A percentile compares a stretch with the other conserved stretches of the same genome.
Evolutionary conservation across 129 eudicot genomes (phyloP).

Genomic region (Erigeron canadensis): DNA sequence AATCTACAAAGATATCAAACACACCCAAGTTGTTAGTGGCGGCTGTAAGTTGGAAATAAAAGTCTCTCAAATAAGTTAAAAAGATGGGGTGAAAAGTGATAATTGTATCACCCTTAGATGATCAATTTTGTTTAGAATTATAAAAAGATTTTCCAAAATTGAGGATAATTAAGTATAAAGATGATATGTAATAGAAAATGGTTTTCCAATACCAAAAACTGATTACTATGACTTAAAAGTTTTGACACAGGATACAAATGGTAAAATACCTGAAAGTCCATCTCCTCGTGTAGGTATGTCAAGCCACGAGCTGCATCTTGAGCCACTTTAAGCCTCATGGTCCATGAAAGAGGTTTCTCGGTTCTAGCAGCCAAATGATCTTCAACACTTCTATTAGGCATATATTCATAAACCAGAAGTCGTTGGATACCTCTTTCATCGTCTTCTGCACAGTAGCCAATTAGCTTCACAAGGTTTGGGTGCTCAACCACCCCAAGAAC

Average conservation of each 20-base stretch:
- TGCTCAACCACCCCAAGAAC: constrained; percentile 93
- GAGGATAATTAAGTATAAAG: neutral
- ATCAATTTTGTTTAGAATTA: too few species aligned
- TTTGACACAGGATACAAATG: neutral
- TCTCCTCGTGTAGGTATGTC: constrained; percentile 80
- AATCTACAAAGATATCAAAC: constrained; percentile 47
- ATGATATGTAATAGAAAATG: neutral
- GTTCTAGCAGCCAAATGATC: constrained; percentile 63
- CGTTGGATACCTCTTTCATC: constrained; percentile 98
- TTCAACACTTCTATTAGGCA: constrained; percentile 97
- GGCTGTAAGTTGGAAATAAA: too few species aligned
- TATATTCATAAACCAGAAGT: constrained; percentile 81
- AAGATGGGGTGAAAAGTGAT: too few species aligned
- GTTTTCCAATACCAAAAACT: neutral
- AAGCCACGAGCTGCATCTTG: constrained; percentile 96
- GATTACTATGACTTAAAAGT: neutral
- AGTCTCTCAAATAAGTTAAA: too few species aligned
- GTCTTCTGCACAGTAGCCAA: constrained; percentile 96
- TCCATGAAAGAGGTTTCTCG: constrained; percentile 66
- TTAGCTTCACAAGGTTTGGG: constrained; percentile 76
- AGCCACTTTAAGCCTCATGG: constrained; percentile 84
- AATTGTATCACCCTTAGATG: too few species aligned
- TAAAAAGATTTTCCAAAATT: too few species aligned
- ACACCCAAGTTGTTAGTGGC: neutral
- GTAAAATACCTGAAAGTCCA: constrained; percentile 80